These are phyloP conservation scores for Acanthamoeba pearcei DNA, from an alignment of 208 protist genomes.

Conservation along the genomic window DNA sequence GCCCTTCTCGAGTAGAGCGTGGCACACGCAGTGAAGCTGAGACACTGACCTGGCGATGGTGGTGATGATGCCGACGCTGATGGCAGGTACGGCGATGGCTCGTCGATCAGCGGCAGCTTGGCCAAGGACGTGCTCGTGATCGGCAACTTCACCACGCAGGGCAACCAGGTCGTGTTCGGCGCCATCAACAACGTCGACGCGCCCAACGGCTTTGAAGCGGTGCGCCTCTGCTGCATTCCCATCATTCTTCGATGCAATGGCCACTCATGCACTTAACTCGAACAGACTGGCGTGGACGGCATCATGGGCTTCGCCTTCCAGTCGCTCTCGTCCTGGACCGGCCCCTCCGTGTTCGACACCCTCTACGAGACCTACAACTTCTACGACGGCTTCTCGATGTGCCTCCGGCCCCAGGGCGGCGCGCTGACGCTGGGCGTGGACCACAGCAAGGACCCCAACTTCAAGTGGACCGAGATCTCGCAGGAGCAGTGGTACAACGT, in stretches of 20 bases:
- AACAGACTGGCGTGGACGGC: constrained; percentile 26
- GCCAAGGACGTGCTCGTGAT: constrained; percentile 2
- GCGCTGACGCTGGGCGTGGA: background rate
- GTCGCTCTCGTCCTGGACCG: constrained; percentile 21
- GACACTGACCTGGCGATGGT: background rate
- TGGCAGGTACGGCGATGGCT: constrained; percentile 12
- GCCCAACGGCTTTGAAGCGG: constrained; percentile 43
- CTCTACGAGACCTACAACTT: constrained; percentile 46
- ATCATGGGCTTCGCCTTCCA: constrained; percentile 40
- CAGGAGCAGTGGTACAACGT: constrained; percentile 58
- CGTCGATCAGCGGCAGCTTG: constrained; percentile 22
- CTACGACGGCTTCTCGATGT: constrained; percentile 48
- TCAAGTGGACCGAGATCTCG: constrained; percentile 34
- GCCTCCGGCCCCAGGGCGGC: constrained; percentile 23
- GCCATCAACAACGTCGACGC: constrained; percentile 42
- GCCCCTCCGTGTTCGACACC: background rate
- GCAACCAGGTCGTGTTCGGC: background rate
- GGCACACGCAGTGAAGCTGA: background rate
- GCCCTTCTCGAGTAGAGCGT: background rate
- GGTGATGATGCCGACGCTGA: background rate
- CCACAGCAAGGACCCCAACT: constrained; percentile 37
- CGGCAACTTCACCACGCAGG: constrained; percentile 43
- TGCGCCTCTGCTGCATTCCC: background rate
- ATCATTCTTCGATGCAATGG: background rate
- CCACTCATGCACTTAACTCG: background rate